Evolutionary conservation across 1,139 yeast genomes (phyloP), one percentile per base, ranked within the genome.

Genomic region (Kodamaea sp.): DNA sequence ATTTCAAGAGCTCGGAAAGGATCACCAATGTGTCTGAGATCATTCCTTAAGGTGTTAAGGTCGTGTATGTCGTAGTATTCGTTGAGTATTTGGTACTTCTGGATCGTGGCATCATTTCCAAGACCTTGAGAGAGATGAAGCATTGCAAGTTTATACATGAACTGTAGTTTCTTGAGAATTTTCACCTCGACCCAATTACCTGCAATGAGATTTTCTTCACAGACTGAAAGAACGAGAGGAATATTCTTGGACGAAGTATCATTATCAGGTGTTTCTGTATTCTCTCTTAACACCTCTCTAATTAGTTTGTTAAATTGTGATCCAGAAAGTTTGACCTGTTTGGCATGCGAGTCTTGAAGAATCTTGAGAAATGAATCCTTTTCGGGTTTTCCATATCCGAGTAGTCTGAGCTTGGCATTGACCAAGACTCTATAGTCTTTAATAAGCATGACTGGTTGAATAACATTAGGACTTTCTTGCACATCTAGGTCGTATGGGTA

Each of bases 101-200:
- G 27, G 23, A 37, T 19, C 15, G 51, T 39, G 4, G 54, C 38
- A 2, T 35, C 39, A 4, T 41, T 38, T 5, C 55, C 52, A 24
- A 42, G 27, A 4, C 44, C 36, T 18, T 44, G 42, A 19, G 44
- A 34, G 33, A 50, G 32, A 32, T 51, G 48, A 11, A 46, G 39
- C 23, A 59, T 45, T 9, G 49, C 46, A 14, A 57, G 38, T 34
- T 55, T 55, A 44, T 64, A 66, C 31, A 64, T 31, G 31, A 46
- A 49, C 31, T 56, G 58, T 11, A 61, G 33, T 20, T 47, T 46
- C 16, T 55, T 45, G 46, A 35, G 39, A 16, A 57, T 30, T 21
- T 46, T 47, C 8, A 49, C 47, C 31, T 65, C 67, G n/a, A 53
- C 51, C 51, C 62, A 55, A 39, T 56, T 63, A 2, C 66, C 70